A percentile compares a stretch with the other conserved stretches of the same genome.
phyloP scores from a whole-genome alignment of 208 protist genomes.

The Acanthamoeba healyi region DNA sequence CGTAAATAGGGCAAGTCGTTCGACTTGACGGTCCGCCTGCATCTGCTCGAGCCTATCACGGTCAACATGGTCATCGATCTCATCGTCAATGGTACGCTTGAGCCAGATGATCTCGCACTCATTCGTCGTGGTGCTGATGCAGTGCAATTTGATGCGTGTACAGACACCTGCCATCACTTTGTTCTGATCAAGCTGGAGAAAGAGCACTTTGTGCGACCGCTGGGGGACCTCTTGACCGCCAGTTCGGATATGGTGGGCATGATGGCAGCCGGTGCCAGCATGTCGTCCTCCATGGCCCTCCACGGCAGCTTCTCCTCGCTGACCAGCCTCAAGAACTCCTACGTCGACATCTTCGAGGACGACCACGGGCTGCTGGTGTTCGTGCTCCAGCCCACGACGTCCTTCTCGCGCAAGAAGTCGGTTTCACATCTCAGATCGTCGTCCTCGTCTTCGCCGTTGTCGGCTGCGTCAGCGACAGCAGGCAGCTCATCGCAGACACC shows the following conservation, averaged over 20 bases:
- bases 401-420: constrained; percentile 26
- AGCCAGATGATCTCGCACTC: too few species aligned
- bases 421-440: background rate
- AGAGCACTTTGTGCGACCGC: constrained; percentile 41
- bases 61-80: background rate
- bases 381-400: constrained; percentile 12
- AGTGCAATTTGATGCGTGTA: background rate
- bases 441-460: background rate
- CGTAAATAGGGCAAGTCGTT: background rate
- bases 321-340: background rate
- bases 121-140: too few species aligned
- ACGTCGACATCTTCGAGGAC: constrained; percentile 30
- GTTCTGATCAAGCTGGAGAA: constrained; percentile 32
- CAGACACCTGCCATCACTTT: constrained; percentile 8
- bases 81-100: background rate
- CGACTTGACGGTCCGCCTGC: constrained; percentile 10
- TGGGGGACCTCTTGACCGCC: background rate
- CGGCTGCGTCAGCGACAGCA: background rate
- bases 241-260: background rate
- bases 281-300: background rate
- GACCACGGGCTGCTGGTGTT: background rate
- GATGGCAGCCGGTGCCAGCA: background rate
- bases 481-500: background rate
- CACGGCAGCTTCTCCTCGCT: constrained; percentile 15
- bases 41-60: background rate